A percentile compares a stretch with the other conserved stretches of the same genome.
Conservation (phyloP, 2,329 filamentous ascomycete species). For the Verticillium alfalfae region DNA sequence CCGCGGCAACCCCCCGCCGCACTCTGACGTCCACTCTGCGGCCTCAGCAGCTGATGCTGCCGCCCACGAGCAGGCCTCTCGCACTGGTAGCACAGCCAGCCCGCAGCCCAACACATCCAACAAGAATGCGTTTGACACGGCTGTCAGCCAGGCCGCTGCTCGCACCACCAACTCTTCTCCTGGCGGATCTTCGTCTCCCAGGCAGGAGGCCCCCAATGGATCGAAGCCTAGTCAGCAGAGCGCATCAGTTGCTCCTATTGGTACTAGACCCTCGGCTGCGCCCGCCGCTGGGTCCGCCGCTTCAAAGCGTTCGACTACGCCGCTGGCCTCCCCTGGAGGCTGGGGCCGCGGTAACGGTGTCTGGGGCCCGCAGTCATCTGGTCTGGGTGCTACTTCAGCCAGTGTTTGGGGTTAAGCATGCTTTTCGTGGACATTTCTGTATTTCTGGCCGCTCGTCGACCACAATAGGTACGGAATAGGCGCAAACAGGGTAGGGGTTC, state of each 20-base stretch:
- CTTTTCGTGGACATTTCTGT: background rate
- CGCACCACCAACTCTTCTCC: conserved; percentile 87
- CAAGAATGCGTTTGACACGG: conserved; percentile 57
- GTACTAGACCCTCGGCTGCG: conserved; percentile 70
- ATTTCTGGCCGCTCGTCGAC: background rate
- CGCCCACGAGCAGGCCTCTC: conserved; percentile 53
- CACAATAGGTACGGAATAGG: background rate
- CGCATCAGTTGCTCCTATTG: conserved; percentile 80
- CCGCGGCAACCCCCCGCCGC: conserved; percentile 29
- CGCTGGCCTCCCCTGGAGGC: conserved; percentile 78
- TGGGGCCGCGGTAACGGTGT: conserved; percentile 80
- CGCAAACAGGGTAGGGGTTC: background rate
- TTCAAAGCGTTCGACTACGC: conserved; percentile 78
- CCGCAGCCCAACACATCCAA: conserved; percentile 64
- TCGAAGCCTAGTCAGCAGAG: conserved; percentile 49
- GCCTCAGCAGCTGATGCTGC: conserved; percentile 30
- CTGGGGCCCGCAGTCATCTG: conserved; percentile 72
- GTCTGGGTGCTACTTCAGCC: conserved; percentile 65
- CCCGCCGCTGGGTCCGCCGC: conserved; percentile 41
- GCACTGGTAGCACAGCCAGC: conserved; percentile 80
- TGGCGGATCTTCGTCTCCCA: conserved; percentile 72
- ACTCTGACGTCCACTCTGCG: conserved; percentile 45
- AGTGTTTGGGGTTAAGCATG: conserved; percentile 79
- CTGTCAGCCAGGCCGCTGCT: conserved; percentile 64
- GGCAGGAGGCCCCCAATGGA: conserved; percentile 51